phyloP scores from a whole-genome alignment of 176 grass and related monocot genomes.

The Oryza glumipatula region DNA sequence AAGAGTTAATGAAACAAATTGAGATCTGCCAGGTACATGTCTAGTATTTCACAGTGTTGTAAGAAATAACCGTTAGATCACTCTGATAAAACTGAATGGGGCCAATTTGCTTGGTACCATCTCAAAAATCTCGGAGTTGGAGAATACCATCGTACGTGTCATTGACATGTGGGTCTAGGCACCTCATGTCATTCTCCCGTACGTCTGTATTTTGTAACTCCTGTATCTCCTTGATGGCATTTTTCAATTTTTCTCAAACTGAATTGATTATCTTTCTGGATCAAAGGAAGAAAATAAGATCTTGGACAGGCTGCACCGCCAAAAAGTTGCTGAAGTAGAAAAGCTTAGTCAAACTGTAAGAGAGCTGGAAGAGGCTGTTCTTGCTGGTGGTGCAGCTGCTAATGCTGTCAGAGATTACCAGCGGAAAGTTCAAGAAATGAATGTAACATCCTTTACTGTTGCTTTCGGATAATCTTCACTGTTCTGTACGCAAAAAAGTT shows the following conservation, averaged over 20 bases:
- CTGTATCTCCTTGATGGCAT: no score
- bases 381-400: slow-evolving; percentile 91
- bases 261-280: background rate
- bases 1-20: slow-evolving; percentile 98
- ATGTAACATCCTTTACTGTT: slow-evolving; percentile 56
- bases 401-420: slow-evolving; percentile 99
- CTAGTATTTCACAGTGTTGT: slow-evolving; percentile 10
- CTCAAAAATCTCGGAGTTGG: no score
- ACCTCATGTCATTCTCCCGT: no score
- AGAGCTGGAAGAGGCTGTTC: slow-evolving; percentile 92
- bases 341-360: slow-evolving; percentile 90
- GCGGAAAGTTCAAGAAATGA: slow-evolving; percentile 93
- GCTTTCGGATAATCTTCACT: slow-evolving; percentile 11
- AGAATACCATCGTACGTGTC: no score
- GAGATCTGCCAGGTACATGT: slow-evolving; percentile 87
- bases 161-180: no score
- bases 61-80: slow-evolving; percentile 9
- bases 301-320: slow-evolving; percentile 84
- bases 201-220: no score
- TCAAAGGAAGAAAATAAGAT: slow-evolving; percentile 98
- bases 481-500: slow-evolving; percentile 15
- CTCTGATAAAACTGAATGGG: slow-evolving; percentile 8
- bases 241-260: background rate
- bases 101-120: no score
- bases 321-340: slow-evolving; percentile 96